phyloP scores from a whole-genome alignment of 169 alveolate genomes.

The Plasmodium cynomolgi region DNA sequence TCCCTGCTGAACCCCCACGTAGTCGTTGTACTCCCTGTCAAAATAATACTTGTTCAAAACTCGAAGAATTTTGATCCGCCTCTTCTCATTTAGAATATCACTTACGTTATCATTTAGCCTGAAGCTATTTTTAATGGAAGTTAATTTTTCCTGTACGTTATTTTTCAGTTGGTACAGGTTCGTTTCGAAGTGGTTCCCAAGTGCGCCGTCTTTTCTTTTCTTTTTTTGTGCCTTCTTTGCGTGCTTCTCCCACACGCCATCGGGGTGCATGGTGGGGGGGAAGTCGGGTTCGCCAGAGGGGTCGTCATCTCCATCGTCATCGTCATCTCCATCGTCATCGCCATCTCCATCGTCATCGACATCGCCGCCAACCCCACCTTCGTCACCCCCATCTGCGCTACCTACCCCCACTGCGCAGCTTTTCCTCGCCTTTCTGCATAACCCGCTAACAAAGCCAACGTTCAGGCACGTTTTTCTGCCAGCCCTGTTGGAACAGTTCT shows the following conservation, averaged over 20 bases:
- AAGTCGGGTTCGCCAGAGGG: background rate
- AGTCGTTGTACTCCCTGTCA: constrained; percentile 40
- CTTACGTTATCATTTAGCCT: constrained; percentile 23
- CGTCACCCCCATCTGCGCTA: background rate
- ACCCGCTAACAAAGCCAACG: background rate
- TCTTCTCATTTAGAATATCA: constrained; percentile 48
- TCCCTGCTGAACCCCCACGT: background rate
- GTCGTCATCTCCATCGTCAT: background rate
- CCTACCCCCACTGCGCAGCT: background rate
- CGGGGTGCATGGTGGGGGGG: background rate
- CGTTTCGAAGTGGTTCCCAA: background rate
- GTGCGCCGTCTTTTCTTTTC: background rate
- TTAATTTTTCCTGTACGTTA: constrained; percentile 36
- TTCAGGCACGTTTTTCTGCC: background rate
- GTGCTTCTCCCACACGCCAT: background rate
- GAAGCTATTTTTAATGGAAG: constrained; percentile 16
- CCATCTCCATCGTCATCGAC: background rate
- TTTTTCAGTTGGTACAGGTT: background rate
- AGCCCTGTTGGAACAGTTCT: background rate
- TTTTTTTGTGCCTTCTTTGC: background rate
- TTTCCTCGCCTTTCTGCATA: background rate
- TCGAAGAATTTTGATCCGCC: constrained; percentile 17
- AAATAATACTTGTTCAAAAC: constrained; percentile 36
- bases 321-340: background rate
- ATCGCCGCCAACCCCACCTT: background rate